Base-by-base conservation (phyloP, 345 rosid genomes). In the Luvunga scandens region DNA sequence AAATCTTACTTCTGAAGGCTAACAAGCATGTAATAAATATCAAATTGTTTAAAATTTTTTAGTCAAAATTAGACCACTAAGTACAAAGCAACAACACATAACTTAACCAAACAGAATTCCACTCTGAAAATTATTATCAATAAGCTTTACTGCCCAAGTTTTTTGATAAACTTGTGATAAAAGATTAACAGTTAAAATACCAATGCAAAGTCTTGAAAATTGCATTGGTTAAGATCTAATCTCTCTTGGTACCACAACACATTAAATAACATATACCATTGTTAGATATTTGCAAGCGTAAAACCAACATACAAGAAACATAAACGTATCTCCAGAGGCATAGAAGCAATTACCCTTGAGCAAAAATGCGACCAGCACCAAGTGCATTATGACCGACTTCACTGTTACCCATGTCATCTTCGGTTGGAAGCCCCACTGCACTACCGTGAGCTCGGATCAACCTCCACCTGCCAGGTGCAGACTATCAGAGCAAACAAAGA, bases 381-480 rank as follows among this genome's bases (percentile, higher is more conserved):
- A 96, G 99, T 39, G 99, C 99, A 62, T 96, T 96, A 76, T 96
- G 99, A 75, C 99, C 99, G 25, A 94, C 99, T 84, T 96, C 99
- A 80, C 99, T 96, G 85, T 96, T 96, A 38, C 99, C 99, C 99
- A 94, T 94, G 82, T 96, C 99, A 82, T 96, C 99, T 18, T 96
- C 99, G 3, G 92, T 86, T 6, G 99, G 99, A 63, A 96, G 93
- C 45, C 99, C 99, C 27, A 94, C 99, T 2, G 99, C 97, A 55
- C 70, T 83, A 30, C 99, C 99, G 66, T 96, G 98, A 69, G 98
- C 99, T 85, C 76, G 92, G 78, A 96, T 79, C 87, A 96, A 80
- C 77, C 98, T 91, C 99, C 99, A 96, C 61, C 77, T 86, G 72
- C 88, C 89, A 2, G 99, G 98, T 48, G 94, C 95, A 57, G 85